Base-by-base conservation (phyloP, 164 flowering plant species). In the Macadamia integrifolia region DNA sequence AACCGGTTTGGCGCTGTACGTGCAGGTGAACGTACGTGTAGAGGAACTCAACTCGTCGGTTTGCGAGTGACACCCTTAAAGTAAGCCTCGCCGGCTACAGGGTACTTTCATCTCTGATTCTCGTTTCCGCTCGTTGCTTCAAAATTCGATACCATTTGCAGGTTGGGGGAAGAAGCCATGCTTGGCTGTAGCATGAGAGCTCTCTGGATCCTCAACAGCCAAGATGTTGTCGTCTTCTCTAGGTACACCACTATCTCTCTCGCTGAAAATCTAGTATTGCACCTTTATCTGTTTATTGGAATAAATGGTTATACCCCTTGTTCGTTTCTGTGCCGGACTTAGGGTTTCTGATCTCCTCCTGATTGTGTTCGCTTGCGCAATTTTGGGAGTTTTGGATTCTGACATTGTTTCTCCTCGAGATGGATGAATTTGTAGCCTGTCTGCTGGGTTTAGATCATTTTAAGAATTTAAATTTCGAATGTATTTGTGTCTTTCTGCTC, bases 141-240 rank as follows among this genome's bases (percentile, higher is more conserved):
- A 35, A 35, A 5, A 35, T 35, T 1, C 40, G 40, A 35, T 35
- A 35, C 3, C 40, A 35, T 35, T 35, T 35, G 40, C 3, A 5
- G 5, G 40, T 35, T 35, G 5, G 3, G 40, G 44, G 13, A 52
- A 40, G 50, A 23, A 66, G 59, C 62, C 11, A 78, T 80, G 84
- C 67, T 64, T 13, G 83, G 89, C 71, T 93, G 99, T 85, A 82
- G 92, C 81, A 88, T 91, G 70, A 80, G 99, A 84, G 96, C 98
- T 71, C 76, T 91, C 6, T 95, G 99, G 98, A 88, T 92, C 82
- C 88, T 95, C 86, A 91, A 86, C 88, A 84, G 74, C 66, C 80
- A 78, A 69, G 90, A 90, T 66, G 61, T 83, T 69, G 88, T 92
- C 72, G 82, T 89, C 75, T 95, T 90, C 86, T 92, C 96, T 79